These are phyloP conservation scores for Conringia planisiliqua DNA, from an alignment of 345 rosid species.

Conservation along the genomic window DNA sequence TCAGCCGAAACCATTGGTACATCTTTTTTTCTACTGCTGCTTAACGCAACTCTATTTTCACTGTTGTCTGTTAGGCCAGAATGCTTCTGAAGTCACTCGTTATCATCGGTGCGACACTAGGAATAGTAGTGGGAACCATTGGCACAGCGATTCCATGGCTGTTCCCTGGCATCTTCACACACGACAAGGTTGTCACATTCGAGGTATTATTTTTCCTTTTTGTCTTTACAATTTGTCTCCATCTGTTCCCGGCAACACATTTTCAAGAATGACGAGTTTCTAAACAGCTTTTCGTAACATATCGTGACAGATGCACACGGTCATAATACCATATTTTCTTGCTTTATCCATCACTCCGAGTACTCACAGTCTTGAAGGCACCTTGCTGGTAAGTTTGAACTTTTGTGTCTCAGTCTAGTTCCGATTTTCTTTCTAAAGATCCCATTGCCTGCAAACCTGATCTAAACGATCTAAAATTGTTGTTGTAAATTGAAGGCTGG, in stretches of 20 bases:
- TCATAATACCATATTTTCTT: conserved; percentile 61
- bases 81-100: conserved; percentile 74
- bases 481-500: conserved; percentile 56
- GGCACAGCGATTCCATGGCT: conserved; percentile 70
- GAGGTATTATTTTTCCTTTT: conserved; percentile 44
- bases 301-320: conserved; percentile 77
- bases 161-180: conserved; percentile 70
- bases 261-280: neutral
- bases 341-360: conserved; percentile 64
- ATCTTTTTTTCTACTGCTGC: neutral
- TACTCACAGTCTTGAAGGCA: conserved; percentile 82
- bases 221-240: conserved; percentile 2
- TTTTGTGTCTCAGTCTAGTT: neutral
- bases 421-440: neutral
- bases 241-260: neutral
- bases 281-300: neutral
- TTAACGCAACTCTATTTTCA: neutral
- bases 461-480: neutral
- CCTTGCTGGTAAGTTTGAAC: conserved; percentile 37
- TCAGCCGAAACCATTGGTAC: neutral
- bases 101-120: conserved; percentile 59
- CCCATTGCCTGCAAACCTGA: neutral
- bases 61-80: conserved; percentile 51
- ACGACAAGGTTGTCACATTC: conserved; percentile 49
- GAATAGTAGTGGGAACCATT: conserved; percentile 51